A percentile compares a stretch with the other conserved stretches of the same genome.
phyloP scores from a whole-genome alignment of 768 basidiomycete species.

The Ephemerocybe angulata region DNA sequence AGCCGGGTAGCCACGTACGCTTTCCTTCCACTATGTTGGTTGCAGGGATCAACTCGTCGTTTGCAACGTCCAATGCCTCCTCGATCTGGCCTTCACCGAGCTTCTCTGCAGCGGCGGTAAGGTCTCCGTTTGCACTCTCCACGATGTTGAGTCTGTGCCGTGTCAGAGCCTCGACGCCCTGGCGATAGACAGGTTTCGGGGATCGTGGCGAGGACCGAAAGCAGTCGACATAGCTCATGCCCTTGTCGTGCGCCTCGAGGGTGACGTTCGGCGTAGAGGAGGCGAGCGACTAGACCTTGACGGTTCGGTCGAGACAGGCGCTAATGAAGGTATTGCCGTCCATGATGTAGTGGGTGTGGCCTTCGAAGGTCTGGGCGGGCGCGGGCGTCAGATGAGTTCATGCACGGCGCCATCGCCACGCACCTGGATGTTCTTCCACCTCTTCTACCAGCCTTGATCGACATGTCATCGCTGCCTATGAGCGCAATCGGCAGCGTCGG shows the following conservation, averaged over 20 bases:
- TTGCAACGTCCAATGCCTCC: constrained; percentile 75
- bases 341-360: constrained; percentile 98
- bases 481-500: constrained; percentile 88
- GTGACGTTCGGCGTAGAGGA: constrained; percentile 87
- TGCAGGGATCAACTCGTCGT: constrained; percentile 74
- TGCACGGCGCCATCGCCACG: constrained; percentile 15
- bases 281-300: constrained; percentile 97
- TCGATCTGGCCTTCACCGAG: constrained; percentile 87
- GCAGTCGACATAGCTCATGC: constrained; percentile 98
- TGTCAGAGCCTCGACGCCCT: constrained; percentile 83
- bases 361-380: constrained; percentile 92
- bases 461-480: constrained; percentile 98
- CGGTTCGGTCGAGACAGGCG: constrained; percentile 94
- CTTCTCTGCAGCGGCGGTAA: constrained; percentile 65
- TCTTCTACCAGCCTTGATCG: constrained; percentile 99
- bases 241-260: constrained; percentile 98
- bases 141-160: constrained; percentile 74
- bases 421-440: constrained; percentile 96
- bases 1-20: constrained; percentile 45
- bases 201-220: constrained; percentile 63
- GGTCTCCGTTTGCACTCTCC: constrained; percentile 62
- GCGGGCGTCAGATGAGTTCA: neutral
- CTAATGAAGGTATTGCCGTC: constrained; percentile 97
- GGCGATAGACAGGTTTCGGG: constrained; percentile 87
- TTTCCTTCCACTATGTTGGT: constrained; percentile 90